phyloP scores from a whole-genome alignment of 2,329 filamentous ascomycete species.

The Colletotrichum sp. region DNA sequence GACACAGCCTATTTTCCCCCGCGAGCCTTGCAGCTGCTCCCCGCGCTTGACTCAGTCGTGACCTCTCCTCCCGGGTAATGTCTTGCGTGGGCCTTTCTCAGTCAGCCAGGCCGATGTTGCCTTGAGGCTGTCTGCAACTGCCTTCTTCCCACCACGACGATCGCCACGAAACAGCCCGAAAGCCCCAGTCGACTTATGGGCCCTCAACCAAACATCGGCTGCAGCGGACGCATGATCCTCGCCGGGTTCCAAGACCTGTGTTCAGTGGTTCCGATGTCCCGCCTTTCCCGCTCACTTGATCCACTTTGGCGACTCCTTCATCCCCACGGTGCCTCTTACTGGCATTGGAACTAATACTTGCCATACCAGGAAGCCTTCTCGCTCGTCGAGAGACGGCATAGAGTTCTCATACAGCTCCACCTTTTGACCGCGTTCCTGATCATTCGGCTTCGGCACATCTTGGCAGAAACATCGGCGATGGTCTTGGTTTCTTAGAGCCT shows the following conservation, averaged over 20 bases:
- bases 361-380: background rate
- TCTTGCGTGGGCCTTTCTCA: background rate
- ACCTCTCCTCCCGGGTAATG: background rate
- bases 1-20: background rate
- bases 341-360: background rate
- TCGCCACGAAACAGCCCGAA: background rate
- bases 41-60: background rate
- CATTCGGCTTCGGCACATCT: background rate
- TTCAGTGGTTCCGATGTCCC: background rate
- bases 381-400: background rate
- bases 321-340: background rate
- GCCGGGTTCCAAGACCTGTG: background rate
- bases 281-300: background rate
- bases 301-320: background rate
- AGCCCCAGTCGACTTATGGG: background rate
- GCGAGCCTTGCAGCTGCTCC: background rate
- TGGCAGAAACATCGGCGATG: conserved; percentile 1
- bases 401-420: background rate
- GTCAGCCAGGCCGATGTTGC: background rate
- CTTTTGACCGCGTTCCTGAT: background rate
- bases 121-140: background rate
- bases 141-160: background rate
- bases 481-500: background rate
- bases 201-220: background rate
- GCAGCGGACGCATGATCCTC: background rate